Evolutionary conservation across 1,284 basidiomycete species (phyloP).

Genomic region (Ganoderma leucocontextum): DNA sequence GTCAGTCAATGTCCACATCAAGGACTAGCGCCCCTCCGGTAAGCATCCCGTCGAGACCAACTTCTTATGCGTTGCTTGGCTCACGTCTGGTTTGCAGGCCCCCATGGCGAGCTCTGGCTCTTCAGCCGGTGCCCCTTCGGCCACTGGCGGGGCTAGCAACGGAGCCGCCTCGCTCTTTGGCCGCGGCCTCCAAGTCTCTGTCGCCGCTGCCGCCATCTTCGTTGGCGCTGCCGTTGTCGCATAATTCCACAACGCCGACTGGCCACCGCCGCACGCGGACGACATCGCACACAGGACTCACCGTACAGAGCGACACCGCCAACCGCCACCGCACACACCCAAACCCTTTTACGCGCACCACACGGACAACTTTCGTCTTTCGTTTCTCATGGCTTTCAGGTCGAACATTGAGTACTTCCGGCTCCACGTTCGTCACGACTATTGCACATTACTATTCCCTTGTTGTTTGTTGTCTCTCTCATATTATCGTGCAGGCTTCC

Average conservation of each 20-base stretch:
- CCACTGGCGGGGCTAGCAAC: conserved; percentile 26
- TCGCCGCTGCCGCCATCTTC: conserved; percentile 25
- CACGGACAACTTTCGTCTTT: neutral
- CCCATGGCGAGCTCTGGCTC: neutral
- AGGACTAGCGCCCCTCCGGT: conserved; percentile 8
- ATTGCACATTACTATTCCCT: too few species aligned
- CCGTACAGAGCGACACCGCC: neutral
- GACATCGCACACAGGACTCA: neutral
- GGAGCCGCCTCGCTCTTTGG: conserved; percentile 21
- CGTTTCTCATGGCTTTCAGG: neutral
- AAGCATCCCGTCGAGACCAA: neutral
- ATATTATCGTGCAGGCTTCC: neutral
- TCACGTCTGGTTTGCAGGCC: neutral
- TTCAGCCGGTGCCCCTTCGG: conserved; percentile 6
- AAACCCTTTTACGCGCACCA: neutral
- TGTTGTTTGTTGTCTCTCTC: conserved; percentile 4
- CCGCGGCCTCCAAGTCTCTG: conserved; percentile 19
- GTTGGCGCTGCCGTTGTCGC: conserved; percentile 25
- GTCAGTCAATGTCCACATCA: neutral
- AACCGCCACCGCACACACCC: neutral
- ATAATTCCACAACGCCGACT: neutral
- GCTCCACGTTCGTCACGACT: neutral
- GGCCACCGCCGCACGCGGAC: neutral
- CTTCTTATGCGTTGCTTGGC: neutral
- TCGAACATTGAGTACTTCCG: neutral